phyloP scores from a whole-genome alignment of 2,329 filamentous ascomycete species.

The Dothidotthia symphoricarpi region DNA sequence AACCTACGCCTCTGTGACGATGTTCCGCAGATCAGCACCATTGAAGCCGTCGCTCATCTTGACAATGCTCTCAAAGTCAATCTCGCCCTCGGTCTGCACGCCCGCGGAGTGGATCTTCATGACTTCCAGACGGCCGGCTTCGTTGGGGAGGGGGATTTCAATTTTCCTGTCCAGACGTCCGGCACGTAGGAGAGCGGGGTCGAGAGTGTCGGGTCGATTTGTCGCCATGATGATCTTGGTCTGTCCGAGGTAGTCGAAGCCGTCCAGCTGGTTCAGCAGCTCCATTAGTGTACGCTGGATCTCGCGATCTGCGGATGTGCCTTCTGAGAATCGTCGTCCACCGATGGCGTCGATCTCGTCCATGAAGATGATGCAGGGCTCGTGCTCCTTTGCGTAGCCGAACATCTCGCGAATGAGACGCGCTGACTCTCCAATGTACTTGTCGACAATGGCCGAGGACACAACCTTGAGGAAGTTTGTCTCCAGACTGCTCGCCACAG shows the following conservation, averaged over 20 bases:
- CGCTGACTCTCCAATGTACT: slow-evolving; percentile 98
- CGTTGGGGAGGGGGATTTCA: slow-evolving; percentile 94
- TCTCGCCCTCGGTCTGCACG: slow-evolving; percentile 87
- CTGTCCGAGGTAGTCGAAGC: slow-evolving; percentile 98
- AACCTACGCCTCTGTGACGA: slow-evolving; percentile 95
- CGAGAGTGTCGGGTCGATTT: slow-evolving; percentile 93
- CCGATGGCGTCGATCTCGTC: slow-evolving; percentile 99
- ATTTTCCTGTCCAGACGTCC: slow-evolving; percentile 96
- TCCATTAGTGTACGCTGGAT: slow-evolving; percentile 99
- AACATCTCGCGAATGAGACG: slow-evolving; percentile 99
- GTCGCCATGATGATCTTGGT: slow-evolving; percentile 99
- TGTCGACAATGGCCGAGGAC: slow-evolving; percentile 98
- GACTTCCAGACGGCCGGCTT: slow-evolving; percentile 93
- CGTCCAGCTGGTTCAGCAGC: slow-evolving; percentile 95
- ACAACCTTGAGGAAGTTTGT: slow-evolving; percentile 99
- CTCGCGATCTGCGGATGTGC: slow-evolving; percentile 94
- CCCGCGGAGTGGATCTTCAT: slow-evolving; percentile 92
- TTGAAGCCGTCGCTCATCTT: slow-evolving; percentile 99
- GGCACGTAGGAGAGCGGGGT: slow-evolving; percentile 87
- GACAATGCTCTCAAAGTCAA: slow-evolving; percentile 98
- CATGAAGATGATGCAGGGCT: slow-evolving; percentile 99
- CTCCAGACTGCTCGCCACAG: slow-evolving; percentile 92
- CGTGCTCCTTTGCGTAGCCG: slow-evolving; percentile 98
- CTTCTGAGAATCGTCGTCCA: slow-evolving; percentile 92
- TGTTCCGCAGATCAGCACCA: slow-evolving; percentile 94